These are phyloP conservation scores for Ganoderma lucidum DNA, from an alignment of 1,284 basidiomycete genomes.

Conservation along the genomic window DNA sequence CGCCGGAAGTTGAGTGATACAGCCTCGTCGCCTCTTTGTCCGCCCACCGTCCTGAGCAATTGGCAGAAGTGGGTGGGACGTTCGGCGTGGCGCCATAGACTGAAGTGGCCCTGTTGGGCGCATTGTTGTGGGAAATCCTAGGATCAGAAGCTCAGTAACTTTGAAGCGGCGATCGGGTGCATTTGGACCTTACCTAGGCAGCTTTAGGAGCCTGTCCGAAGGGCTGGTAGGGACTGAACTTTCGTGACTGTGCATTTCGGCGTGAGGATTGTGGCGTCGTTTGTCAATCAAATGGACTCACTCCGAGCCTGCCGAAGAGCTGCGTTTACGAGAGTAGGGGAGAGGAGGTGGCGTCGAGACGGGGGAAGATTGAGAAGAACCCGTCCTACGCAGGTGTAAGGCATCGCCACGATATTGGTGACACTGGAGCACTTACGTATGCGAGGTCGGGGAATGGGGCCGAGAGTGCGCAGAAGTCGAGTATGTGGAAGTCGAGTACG, in stretches of 20 bases:
- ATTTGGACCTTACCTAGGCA: conserved; percentile 24
- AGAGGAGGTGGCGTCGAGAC: conserved; percentile 20
- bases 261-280: conserved; percentile 21
- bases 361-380: conserved; percentile 15
- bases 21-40: conserved; percentile 17
- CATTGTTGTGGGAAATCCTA: conserved; percentile 22
- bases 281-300: conserved; percentile 15
- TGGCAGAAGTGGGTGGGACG: background rate
- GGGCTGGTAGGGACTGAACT: conserved; percentile 21
- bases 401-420: conserved; percentile 1
- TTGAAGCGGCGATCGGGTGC: background rate
- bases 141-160: conserved; percentile 11
- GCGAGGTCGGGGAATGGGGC: conserved; percentile 13
- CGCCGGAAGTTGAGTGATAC: conserved; percentile 15
- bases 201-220: conserved; percentile 34
- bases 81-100: conserved; percentile 14
- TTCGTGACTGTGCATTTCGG: background rate
- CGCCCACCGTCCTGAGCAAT: background rate
- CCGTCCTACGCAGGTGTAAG: conserved; percentile 14
- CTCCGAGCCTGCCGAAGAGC: conserved; percentile 33
- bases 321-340: conserved; percentile 27
- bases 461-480: conserved; percentile 18
- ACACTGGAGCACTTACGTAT: conserved; percentile 14
- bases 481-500: conserved; percentile 17
- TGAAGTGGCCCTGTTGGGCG: conserved; percentile 11